Evolutionary conservation across 2,329 filamentous ascomycete genomes (phyloP).

Genomic region (Arthrobotrys iridis): DNA sequence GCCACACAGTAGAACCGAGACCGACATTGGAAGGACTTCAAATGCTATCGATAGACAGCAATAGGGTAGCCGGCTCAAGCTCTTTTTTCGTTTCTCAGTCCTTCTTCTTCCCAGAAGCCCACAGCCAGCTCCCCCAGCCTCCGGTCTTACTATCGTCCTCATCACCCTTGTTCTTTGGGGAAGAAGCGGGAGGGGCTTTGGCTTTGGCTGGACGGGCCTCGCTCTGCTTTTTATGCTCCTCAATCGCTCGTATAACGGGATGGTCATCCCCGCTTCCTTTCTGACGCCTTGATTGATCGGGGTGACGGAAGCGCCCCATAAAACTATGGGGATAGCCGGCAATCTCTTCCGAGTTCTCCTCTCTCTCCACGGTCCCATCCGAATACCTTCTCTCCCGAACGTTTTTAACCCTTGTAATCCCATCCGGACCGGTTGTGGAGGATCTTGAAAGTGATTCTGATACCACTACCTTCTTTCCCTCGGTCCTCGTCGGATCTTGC

Average conservation of each 20-base stretch:
- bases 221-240: not conserved
- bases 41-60: not conserved
- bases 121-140: conserved; percentile 43
- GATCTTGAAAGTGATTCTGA: conserved; percentile 25
- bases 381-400: conserved; percentile 41
- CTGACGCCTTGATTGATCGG: not conserved
- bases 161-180: conserved; percentile 5
- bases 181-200: not conserved
- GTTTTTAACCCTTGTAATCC: conserved; percentile 22
- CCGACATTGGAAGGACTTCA: not conserved
- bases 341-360: conserved; percentile 34
- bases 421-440: conserved; percentile 23
- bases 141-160: conserved; percentile 19
- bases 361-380: conserved; percentile 44
- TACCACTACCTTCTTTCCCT: conserved; percentile 4
- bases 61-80: not conserved
- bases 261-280: not conserved
- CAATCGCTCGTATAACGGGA: conserved; percentile 4
- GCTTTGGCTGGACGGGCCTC: not conserved
- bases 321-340: not conserved
- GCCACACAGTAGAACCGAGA: not conserved
- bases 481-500: not conserved
- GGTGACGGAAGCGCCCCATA: not conserved
- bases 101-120: conserved; percentile 43
- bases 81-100: conserved; percentile 9